phyloP scores from a whole-genome alignment of 2,329 filamentous ascomycete species.

The Fusarium sp. region DNA sequence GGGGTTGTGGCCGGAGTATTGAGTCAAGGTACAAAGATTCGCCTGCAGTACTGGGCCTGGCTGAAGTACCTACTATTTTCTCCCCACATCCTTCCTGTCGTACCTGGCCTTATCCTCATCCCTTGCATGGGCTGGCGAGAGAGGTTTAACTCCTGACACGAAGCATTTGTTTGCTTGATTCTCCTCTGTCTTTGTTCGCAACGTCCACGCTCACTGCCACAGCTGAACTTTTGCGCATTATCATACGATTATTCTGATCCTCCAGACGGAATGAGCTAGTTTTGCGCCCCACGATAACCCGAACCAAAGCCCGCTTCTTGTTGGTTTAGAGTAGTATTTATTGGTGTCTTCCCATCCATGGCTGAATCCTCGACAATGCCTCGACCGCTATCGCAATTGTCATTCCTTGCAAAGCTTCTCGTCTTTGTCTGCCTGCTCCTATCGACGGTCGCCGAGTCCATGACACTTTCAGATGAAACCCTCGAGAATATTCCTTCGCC shows the following conservation, averaged over 20 bases:
- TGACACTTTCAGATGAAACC: constrained; percentile 76
- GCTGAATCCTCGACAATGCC: constrained; percentile 30
- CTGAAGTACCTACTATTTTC: constrained; percentile 1
- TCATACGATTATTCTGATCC: constrained; percentile 10
- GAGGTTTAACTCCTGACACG: constrained; percentile 31
- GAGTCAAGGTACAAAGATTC: constrained; percentile 1
- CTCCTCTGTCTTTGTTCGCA: constrained; percentile 9
- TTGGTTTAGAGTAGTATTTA: constrained; percentile 31
- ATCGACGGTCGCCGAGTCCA: constrained; percentile 51
- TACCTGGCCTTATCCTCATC: constrained; percentile 25
- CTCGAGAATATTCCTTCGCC: constrained; percentile 77
- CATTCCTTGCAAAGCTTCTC: constrained; percentile 31
- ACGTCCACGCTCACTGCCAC: background rate
- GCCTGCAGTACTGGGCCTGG: background rate
- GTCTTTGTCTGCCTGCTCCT: constrained; percentile 31
- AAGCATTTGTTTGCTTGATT: constrained; percentile 17
- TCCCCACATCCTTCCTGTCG: constrained; percentile 22
- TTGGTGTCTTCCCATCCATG: constrained; percentile 26
- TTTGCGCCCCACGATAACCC: constrained; percentile 34
- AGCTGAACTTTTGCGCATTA: background rate
- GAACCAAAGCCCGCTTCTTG: constrained; percentile 31
- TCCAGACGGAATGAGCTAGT: constrained; percentile 36
- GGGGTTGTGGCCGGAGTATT: background rate
- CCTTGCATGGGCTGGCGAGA: constrained; percentile 28
- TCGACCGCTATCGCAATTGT: constrained; percentile 23